Percentiles rank a stretch among this genome's conserved stretches.
phyloP scores from a whole-genome alignment of 1,139 yeast genomes.

The Hemisphaericaspora xylofermentans region DNA sequence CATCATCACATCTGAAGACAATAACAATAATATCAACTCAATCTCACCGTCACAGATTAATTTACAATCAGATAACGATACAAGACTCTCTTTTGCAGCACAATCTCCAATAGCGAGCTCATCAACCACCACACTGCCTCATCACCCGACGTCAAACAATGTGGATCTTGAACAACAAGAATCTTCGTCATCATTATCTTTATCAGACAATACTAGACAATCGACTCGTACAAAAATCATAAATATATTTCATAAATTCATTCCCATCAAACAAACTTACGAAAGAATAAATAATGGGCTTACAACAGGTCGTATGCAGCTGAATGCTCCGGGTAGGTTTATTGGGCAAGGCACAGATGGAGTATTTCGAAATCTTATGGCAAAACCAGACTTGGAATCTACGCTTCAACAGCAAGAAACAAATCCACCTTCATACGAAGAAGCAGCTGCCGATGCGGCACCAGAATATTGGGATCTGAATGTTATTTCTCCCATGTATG shows the following conservation, averaged over 20 bases:
- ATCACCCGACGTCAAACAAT: background rate
- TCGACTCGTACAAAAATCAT: constrained; percentile 32
- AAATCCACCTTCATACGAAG: constrained; percentile 90
- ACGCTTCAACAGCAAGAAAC: constrained; percentile 38
- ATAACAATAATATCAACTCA: background rate
- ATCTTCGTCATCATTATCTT: background rate
- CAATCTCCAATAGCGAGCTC: constrained; percentile 8
- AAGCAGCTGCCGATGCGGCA: constrained; percentile 90
- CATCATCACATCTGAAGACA: background rate
- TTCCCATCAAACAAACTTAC: constrained; percentile 46
- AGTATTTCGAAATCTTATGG: constrained; percentile 86
- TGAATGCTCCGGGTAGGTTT: constrained; percentile 45
- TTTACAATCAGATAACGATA: background rate
- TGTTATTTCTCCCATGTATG: constrained; percentile 77
- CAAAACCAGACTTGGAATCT: constrained; percentile 70
- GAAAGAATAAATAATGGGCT: constrained; percentile 46
- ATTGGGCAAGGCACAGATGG: constrained; percentile 75
- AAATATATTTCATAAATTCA: constrained; percentile 33
- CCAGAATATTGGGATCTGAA: constrained; percentile 98
- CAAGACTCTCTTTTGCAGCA: constrained; percentile 1
- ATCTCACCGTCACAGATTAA: background rate
- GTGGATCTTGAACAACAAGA: constrained; percentile 1
- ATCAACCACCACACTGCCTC: background rate
- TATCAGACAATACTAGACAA: background rate
- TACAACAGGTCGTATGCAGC: constrained; percentile 45